A percentile compares a stretch with the other conserved stretches of the same genome.
Conservation (phyloP, 345 rosid genomes). For the Salix purpurea region DNA sequence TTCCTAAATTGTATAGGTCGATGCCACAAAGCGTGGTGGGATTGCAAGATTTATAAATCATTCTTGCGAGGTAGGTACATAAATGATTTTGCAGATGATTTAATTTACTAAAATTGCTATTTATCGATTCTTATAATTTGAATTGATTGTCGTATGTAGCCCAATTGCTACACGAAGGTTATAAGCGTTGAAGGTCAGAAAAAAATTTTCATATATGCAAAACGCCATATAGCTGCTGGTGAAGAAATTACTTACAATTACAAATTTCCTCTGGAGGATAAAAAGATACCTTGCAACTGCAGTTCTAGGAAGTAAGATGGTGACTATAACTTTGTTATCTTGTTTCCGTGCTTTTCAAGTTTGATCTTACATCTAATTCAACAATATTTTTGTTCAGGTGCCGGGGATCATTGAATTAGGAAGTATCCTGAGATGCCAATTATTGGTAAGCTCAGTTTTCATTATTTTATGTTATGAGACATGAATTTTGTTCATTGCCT, state of each 20-base stretch:
- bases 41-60: constrained; percentile 98
- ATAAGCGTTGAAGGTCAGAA: constrained; percentile 91
- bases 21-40: constrained; percentile 99
- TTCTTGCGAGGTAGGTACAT: constrained; percentile 80
- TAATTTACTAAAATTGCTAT: constrained; percentile 11
- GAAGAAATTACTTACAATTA: constrained; percentile 97
- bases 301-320: constrained; percentile 79
- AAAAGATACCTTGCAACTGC: constrained; percentile 97
- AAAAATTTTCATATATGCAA: constrained; percentile 90
- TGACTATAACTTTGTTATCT: constrained; percentile 6
- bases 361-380: not conserved
- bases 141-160: constrained; percentile 45
- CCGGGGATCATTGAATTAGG: constrained; percentile 85
- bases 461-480: constrained; percentile 7
- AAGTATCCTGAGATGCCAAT: constrained; percentile 13
- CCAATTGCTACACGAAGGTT: constrained; percentile 96
- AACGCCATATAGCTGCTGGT: constrained; percentile 73
- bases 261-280: constrained; percentile 93
- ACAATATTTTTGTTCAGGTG: constrained; percentile 50
- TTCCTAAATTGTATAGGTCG: constrained; percentile 49
- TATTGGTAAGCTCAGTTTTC: constrained; percentile 23
- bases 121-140: constrained; percentile 18
- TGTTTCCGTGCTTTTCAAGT: not conserved
- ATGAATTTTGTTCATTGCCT: not conserved
- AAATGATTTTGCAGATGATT: constrained; percentile 1